Evolutionary conservation across 805 yeast species (phyloP), one percentile per base, ranked within the genome.

Genomic region (Teunomyces panamensis): DNA sequence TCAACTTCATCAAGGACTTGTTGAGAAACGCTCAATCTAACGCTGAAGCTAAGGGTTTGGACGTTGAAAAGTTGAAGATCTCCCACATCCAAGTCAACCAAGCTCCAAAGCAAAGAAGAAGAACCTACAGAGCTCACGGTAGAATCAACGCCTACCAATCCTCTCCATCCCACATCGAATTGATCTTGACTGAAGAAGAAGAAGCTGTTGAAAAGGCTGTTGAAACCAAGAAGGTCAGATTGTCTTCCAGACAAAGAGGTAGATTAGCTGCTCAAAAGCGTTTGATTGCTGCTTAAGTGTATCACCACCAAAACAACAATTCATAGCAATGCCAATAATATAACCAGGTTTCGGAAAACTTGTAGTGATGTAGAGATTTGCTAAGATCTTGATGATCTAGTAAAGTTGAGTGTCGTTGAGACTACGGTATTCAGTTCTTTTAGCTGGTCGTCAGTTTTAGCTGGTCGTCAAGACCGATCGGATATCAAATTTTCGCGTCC

Each of bases 91-190:
- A 94, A 84, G 99, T 92, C 72, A 94, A 94, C 96, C 96, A 90
- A 78, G 99, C 99, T 70, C 99, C 99, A 81, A 90, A 90, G 82
- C 96, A 89, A 83, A 94, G 98, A 85, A 92, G 99, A 84, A 90
- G 99, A 83, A 94, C 99, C 72, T 94, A 82, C 96, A 91, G 99
- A 87, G 99, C 99, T 69, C 98, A 92, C 87, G 99, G 99, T 88
- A 94, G 99, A 87, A 89, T 90, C 76, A 94, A 92, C 81, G 96
- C 97, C 69, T 94, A 90, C 94, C 95, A 90, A 83, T 89, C 98
- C 55, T 82, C 91, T 68, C 99, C 99, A 75, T 91, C 95, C 70
- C 99, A 94, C 88, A 92, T 94, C 75, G 99, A 94, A 84, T 82
- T 94, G 72, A 85, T 89, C 73, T 81, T 94, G 67, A 87, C 97